Conservation (phyloP, 345 rosid genomes). For the Brassica juncea region DNA sequence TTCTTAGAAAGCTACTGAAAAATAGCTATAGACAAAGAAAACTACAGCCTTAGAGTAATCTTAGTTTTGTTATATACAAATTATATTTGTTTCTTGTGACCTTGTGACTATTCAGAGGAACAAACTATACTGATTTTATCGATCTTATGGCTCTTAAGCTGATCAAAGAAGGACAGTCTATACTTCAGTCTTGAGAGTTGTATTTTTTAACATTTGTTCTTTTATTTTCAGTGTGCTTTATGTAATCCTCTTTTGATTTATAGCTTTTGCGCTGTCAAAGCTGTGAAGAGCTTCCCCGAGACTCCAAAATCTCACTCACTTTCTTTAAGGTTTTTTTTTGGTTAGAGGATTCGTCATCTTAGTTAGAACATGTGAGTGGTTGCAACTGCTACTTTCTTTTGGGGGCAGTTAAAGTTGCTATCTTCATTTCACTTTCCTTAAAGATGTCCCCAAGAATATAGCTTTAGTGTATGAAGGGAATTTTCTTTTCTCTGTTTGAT, state of each 20-base stretch:
- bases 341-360: conserved; percentile 1
- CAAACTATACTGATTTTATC: conserved; percentile 6
- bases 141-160: conserved; percentile 15
- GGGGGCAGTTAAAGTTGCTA: conserved; percentile 29
- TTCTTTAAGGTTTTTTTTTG: not conserved
- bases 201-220: not conserved
- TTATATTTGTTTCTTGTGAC: conserved; percentile 13
- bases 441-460: conserved; percentile 25
- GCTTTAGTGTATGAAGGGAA: conserved; percentile 13
- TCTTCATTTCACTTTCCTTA: conserved; percentile 26
- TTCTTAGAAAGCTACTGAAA: conserved; percentile 26
- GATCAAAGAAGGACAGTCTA: not conserved
- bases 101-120: not conserved
- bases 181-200: conserved; percentile 1
- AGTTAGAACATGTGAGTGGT: conserved; percentile 47
- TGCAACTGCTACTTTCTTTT: conserved; percentile 46
- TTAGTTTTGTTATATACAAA: conserved; percentile 26
- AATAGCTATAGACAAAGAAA: conserved; percentile 22
- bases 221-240: not conserved
- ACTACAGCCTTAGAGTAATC: conserved; percentile 22
- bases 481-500: not conserved
- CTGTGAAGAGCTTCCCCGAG: conserved; percentile 8
- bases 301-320: conserved; percentile 6
- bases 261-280: not conserved
- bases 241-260: conserved; percentile 22